Evolutionary conservation across 805 yeast genomes (phyloP), one percentile per base, ranked within the genome.

Genomic region (Phaffomyces opuntiae): DNA sequence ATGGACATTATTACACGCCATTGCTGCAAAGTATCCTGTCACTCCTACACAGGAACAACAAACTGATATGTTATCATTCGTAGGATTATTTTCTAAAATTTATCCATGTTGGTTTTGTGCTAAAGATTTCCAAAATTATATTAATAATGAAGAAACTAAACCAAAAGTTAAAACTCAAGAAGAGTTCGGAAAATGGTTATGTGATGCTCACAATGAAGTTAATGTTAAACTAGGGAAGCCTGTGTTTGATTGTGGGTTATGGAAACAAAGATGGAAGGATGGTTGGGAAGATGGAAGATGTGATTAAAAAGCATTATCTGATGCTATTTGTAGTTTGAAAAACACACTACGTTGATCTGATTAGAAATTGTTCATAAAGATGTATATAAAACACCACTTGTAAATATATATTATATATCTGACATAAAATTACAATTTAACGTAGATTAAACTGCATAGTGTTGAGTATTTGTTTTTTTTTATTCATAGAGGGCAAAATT

Each of bases 81-180:
- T 93, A 42, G 67, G 66, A 4, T 66, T 86, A 3, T 87, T 93
- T 57, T 80, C 93, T 4, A 78, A 79, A 49, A 70, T 91, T 31
- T 93, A 91, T 59, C 99, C 99, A 3, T 91, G 99, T 64, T 83
- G 90, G 85, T 81, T 79, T 69, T 91, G 98, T 68, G 96, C 95
- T 0, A 75, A 76, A 33, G 98, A 91, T 60, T 88, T 93, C 64
- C 73, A 78, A 44, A 62, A 65, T 29, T 88, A 84, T 62, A 69
- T 87, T 26, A 58, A 59, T 9, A 29, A 29, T 11, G 31, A 29
- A 29, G 64, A 65, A 32, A 73, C 79, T 17, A 62, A 70, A 39
- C 86, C 87, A 17, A 70, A 68, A 46, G 84, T 80, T 4, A 69
- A 66, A 17, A 74, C 77, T 6, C 87, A 86, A 53, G 96, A 88